Conservation (phyloP, 2,329 filamentous ascomycete species). For the Teratosphaeria epicoccoides region DNA sequence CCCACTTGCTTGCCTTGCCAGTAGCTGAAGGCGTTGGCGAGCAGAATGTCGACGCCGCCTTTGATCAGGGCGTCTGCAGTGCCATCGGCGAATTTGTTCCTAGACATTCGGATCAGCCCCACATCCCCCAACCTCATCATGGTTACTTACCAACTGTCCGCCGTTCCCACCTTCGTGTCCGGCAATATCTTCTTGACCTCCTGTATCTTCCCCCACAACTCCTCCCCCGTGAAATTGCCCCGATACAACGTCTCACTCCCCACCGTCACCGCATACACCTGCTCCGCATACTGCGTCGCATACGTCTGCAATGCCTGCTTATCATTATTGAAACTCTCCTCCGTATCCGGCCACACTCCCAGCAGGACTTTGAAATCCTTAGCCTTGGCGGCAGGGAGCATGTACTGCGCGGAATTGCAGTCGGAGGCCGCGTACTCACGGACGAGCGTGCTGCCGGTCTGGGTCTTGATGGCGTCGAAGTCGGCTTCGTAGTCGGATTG, state of each 20-base stretch:
- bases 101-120: not conserved
- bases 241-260: conserved; percentile 63
- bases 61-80: conserved; percentile 54
- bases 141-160: conserved; percentile 49
- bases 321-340: conserved; percentile 52
- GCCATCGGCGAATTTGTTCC: conserved; percentile 57
- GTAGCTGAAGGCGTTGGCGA: conserved; percentile 62
- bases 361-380: conserved; percentile 59
- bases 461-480: conserved; percentile 48
- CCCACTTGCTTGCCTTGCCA: conserved; percentile 52
- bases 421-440: conserved; percentile 58
- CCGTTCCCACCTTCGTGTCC: conserved; percentile 51
- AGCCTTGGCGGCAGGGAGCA: conserved; percentile 54
- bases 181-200: conserved; percentile 46
- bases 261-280: conserved; percentile 58
- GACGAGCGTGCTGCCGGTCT: conserved; percentile 45
- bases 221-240: conserved; percentile 51
- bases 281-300: conserved; percentile 42
- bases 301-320: conserved; percentile 46
- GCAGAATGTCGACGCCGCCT: conserved; percentile 49
- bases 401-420: conserved; percentile 52
- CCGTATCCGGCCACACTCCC: conserved; percentile 56
- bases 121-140: not conserved
- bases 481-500: conserved; percentile 53
- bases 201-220: conserved; percentile 52